Percentiles rank a stretch among this genome's conserved stretches.
These are phyloP conservation scores for Aspergillus nidulans DNA, from an alignment of 495 filamentous ascomycete genomes.

Conservation along the genomic window DNA sequence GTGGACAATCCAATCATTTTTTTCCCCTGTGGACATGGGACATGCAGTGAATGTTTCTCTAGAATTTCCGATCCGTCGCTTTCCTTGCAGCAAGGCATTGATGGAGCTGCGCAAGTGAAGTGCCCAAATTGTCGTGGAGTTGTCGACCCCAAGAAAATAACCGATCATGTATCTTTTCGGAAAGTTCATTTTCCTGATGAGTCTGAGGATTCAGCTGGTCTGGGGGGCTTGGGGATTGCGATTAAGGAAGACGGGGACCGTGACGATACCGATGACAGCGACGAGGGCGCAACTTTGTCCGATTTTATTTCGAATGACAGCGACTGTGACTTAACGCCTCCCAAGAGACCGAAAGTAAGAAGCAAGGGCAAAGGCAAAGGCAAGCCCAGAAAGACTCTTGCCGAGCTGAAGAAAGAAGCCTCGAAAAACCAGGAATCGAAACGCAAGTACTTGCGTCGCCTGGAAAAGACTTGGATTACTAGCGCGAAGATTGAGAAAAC, in stretches of 20 bases:
- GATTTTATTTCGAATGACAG: slow-evolving; percentile 52
- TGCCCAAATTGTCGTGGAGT: slow-evolving; percentile 74
- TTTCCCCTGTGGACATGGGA: slow-evolving; percentile 80
- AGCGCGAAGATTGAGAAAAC: slow-evolving; percentile 79
- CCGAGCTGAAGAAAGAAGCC: slow-evolving; percentile 62
- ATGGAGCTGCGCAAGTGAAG: slow-evolving; percentile 48
- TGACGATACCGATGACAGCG: slow-evolving; percentile 36
- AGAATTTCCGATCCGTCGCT: slow-evolving; percentile 60
- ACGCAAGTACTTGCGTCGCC: slow-evolving; percentile 59
- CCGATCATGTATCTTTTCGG: slow-evolving; percentile 69
- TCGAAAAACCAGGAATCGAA: slow-evolving; percentile 57
- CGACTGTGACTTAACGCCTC: slow-evolving; percentile 19
- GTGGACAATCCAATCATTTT: slow-evolving; percentile 73
- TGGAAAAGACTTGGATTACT: slow-evolving; percentile 62
- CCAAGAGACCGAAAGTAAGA: slow-evolving; percentile 38
- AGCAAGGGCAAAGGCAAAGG: slow-evolving; percentile 43
- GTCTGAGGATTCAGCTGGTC: slow-evolving; percentile 22
- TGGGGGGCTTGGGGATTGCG: slow-evolving; percentile 22
- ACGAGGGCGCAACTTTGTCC: slow-evolving; percentile 43
- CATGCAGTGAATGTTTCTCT: slow-evolving; percentile 74
- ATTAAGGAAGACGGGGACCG: slow-evolving; percentile 35
- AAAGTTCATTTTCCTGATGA: slow-evolving; percentile 63
- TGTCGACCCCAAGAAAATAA: slow-evolving; percentile 63
- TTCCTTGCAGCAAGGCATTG: slow-evolving; percentile 53
- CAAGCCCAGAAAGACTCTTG: slow-evolving; percentile 48